These are phyloP conservation scores for Starmerella floricola DNA, from an alignment of 805 yeast genomes.

Conservation along the genomic window DNA sequence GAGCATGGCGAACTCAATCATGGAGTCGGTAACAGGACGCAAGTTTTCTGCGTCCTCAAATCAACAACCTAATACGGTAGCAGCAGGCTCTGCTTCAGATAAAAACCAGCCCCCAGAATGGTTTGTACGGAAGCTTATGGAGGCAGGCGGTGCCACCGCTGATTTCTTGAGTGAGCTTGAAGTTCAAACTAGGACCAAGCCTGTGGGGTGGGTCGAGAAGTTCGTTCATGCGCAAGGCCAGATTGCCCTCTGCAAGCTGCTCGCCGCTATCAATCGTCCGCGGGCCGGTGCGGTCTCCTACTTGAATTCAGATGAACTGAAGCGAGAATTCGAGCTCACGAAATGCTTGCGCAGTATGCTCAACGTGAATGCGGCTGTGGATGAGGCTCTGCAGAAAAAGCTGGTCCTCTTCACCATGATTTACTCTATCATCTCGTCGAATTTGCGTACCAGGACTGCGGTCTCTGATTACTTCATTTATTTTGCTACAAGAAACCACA, in stretches of 20 bases:
- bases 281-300: constrained; percentile 15
- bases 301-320: constrained; percentile 37
- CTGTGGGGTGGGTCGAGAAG: constrained; percentile 63
- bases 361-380: constrained; percentile 52
- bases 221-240: constrained; percentile 73
- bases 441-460: constrained; percentile 60
- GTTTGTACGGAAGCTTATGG: constrained; percentile 62
- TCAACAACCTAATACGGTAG: too few relatives aligned
- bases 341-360: constrained; percentile 66
- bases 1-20: constrained; percentile 5
- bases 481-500: constrained; percentile 40
- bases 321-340: constrained; percentile 62
- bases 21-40: constrained; percentile 11
- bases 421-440: constrained; percentile 62
- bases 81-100: too few relatives aligned
- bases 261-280: constrained; percentile 41
- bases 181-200: constrained; percentile 88
- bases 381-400: constrained; percentile 36
- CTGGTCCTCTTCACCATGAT: constrained; percentile 49
- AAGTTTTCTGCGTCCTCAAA: neutral
- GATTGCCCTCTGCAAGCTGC: constrained; percentile 54
- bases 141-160: constrained; percentile 47
- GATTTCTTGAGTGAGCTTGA: constrained; percentile 70
- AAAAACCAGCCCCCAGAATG: constrained; percentile 42
- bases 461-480: constrained; percentile 67